phyloP scores from a whole-genome alignment of 768 basidiomycete species.

The Strobilomyces echinocephalus region DNA sequence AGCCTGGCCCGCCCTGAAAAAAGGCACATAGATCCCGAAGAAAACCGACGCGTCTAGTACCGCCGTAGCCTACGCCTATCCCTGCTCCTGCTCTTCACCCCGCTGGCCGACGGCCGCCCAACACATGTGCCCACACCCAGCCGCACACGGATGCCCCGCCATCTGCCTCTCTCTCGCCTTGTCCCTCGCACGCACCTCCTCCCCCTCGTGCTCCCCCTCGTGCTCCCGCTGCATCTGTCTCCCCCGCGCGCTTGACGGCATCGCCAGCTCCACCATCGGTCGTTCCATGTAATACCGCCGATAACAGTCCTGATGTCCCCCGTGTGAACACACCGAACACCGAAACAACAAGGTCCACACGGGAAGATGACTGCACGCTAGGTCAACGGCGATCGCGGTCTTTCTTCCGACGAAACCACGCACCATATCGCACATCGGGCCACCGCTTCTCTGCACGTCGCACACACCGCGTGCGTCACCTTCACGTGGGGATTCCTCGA shows the following conservation, averaged over 20 bases:
- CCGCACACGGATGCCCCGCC: slow-evolving; percentile 63
- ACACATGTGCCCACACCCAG: slow-evolving; percentile 80
- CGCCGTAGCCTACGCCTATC: not conserved
- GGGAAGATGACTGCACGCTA: slow-evolving; percentile 58
- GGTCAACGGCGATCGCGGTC: too few relatives aligned
- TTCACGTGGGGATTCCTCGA: slow-evolving; percentile 27
- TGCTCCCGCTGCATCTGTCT: slow-evolving; percentile 19
- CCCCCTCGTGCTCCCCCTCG: slow-evolving; percentile 12
- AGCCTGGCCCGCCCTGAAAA: too few relatives aligned
- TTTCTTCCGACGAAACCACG: slow-evolving; percentile 16
- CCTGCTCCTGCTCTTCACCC: not conserved
- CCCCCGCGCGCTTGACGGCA: slow-evolving; percentile 15
- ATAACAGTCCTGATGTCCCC: slow-evolving; percentile 79
- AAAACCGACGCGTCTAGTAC: too few relatives aligned
- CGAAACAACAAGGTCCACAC: slow-evolving; percentile 67
- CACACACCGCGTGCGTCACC: slow-evolving; percentile 54
- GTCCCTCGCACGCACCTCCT: slow-evolving; percentile 8
- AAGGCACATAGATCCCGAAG: too few relatives aligned
- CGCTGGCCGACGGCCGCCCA: slow-evolving; percentile 46
- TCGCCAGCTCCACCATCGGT: slow-evolving; percentile 46
- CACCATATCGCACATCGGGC: slow-evolving; percentile 72
- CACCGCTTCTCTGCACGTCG: slow-evolving; percentile 45
- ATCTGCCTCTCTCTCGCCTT: slow-evolving; percentile 10
- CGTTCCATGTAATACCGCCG: slow-evolving; percentile 58
- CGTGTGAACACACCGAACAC: slow-evolving; percentile 74